Evolutionary conservation across 495 filamentous ascomycete species (phyloP), one percentile per base, ranked within the genome.

Genomic region (Hypoxylon lenormandii): DNA sequence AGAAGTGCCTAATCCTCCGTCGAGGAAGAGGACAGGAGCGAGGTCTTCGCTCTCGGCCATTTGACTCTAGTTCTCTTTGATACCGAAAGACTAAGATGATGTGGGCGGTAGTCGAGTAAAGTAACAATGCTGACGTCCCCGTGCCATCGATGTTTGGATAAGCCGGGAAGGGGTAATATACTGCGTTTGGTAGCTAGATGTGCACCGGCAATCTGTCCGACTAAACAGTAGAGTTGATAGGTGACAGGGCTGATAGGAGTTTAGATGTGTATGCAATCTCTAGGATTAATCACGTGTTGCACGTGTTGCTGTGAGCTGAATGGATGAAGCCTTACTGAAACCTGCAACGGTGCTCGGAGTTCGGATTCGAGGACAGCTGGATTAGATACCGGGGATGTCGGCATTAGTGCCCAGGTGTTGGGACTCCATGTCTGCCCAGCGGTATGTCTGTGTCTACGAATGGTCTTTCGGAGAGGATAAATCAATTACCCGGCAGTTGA

Each of bases 1-100:
- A 13, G 88, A 84, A 18, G 89, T 90, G 15, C 89, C 88, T 0
- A 91, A 81, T 10, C 88, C 89, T 36, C 88, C 89, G 66, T 90
- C 89, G 19, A 90, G 83, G 56, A 90, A 73, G 13, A 79, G 75
- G 38, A 88, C 72, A 21, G 76, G 76, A 18, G 66, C 61, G 1
- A 38, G 49, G n/a, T 22, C 1, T 23, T 47, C 19, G 15, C n/a
- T 28, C n/a, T n/a, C n/a, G n/a, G 19, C n/a, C 60, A 70, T 65
- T 4, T 26, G 5, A 43, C 33, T 15, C n/a, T n/a, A 15, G 5
- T 10, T 43, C 30, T 59, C 21, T 19, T 15, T 26, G 22, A 30
- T 49, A 23, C 2, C 7, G 22, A n/a, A n/a, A 5, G 23, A 10
- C 13, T 30, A 13, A 15, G 30, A n/a, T 15, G 30, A 2, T 33